These are phyloP conservation scores for Daldinia concentrica DNA, from an alignment of 495 filamentous ascomycete species.

Conservation along the genomic window DNA sequence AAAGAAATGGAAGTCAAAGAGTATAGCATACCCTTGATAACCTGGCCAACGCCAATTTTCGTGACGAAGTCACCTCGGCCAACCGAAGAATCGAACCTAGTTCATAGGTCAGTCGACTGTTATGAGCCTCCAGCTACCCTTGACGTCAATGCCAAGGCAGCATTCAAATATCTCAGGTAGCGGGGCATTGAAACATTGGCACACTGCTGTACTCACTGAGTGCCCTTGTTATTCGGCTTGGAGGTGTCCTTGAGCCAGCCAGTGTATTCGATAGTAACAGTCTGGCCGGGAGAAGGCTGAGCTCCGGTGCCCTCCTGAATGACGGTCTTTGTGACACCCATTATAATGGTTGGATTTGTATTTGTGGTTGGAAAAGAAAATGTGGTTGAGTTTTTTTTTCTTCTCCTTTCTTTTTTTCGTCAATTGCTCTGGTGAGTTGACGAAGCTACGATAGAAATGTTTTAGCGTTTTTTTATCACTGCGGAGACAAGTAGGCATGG, in stretches of 20 bases:
- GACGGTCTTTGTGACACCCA: slow-evolving; percentile 62
- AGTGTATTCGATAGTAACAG: slow-evolving; percentile 82
- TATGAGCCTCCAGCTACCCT: slow-evolving; percentile 12
- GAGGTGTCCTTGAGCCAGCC: slow-evolving; percentile 77
- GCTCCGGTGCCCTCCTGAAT: slow-evolving; percentile 56
- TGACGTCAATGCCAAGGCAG: slow-evolving; percentile 31
- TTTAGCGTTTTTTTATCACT: slow-evolving; percentile 37
- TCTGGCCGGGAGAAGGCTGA: slow-evolving; percentile 68
- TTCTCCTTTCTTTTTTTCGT: slow-evolving; percentile 2
- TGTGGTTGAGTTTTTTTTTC: not conserved
- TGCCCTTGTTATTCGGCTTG: slow-evolving; percentile 60
- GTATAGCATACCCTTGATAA: slow-evolving; percentile 74
- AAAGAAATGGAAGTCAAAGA: not conserved
- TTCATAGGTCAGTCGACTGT: slow-evolving; percentile 22
- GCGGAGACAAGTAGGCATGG: slow-evolving; percentile 26
- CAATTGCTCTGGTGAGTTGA: slow-evolving; percentile 21
- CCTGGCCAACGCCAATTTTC: slow-evolving; percentile 75
- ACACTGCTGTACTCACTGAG: slow-evolving; percentile 49
- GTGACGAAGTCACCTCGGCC: slow-evolving; percentile 71
- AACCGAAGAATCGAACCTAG: slow-evolving; percentile 82
- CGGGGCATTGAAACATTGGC: slow-evolving; percentile 1
- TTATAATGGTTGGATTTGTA: slow-evolving; percentile 39
- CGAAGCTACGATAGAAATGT: slow-evolving; percentile 21
- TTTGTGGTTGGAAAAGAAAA: slow-evolving; percentile 6
- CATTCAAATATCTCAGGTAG: slow-evolving; percentile 2